phyloP scores from a whole-genome alignment of 352 stramenopile genomes.

The Globisporangium recalcitrans region DNA sequence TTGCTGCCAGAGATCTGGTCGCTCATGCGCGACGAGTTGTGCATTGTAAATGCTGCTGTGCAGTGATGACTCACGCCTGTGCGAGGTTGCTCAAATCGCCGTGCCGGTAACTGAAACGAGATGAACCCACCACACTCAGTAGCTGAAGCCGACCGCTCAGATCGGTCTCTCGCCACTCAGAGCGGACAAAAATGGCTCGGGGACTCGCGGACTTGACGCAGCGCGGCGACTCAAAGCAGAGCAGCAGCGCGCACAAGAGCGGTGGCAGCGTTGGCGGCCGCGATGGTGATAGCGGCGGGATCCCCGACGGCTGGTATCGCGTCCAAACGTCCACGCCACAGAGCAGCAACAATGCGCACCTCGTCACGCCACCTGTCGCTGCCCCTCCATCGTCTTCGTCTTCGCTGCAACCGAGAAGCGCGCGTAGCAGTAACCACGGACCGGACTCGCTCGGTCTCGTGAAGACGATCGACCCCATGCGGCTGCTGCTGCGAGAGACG shows the following conservation, averaged over 20 bases:
- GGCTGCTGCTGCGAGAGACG: slow-evolving; percentile 24
- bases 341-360: slow-evolving; percentile 17
- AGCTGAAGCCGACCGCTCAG: not conserved
- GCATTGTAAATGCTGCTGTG: no score
- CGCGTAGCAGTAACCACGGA: not conserved
- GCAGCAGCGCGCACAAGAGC: not conserved
- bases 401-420: not conserved
- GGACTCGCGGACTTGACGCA: not conserved
- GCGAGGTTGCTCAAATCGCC: no score
- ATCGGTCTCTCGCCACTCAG: not conserved
- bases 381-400: not conserved
- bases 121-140: no score
- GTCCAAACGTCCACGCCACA: slow-evolving; percentile 16
- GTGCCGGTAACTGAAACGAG: no score
- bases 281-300: not conserved
- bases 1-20: slow-evolving; percentile 41
- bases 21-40: slow-evolving; percentile 46
- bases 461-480: slow-evolving; percentile 26
- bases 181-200: not conserved
- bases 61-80: no score
- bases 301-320: slow-evolving; percentile 31
- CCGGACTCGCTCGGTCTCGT: slow-evolving; percentile 31
- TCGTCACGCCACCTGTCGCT: not conserved
- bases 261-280: no score
- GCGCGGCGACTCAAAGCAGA: not conserved